Evolutionary conservation across 2,329 filamentous ascomycete genomes (phyloP).

Genomic region (Scolecobasidium constrictum): DNA sequence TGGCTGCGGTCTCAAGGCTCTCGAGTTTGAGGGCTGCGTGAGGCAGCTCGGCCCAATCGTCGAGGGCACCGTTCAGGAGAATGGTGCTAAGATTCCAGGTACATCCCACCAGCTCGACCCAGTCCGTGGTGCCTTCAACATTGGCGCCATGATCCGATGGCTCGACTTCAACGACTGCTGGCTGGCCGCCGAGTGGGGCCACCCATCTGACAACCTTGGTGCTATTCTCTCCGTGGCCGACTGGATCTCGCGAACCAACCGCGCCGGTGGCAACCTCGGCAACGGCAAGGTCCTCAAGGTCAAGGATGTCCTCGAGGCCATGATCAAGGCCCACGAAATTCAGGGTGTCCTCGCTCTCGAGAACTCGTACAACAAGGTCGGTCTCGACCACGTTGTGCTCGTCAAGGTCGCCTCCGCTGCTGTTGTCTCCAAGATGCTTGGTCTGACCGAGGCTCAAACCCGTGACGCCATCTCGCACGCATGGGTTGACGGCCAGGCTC

Average conservation of each 20-base stretch:
- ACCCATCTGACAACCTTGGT: constrained; percentile 95
- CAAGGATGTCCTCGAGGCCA: constrained; percentile 84
- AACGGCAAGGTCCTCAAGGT: constrained; percentile 74
- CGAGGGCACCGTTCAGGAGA: constrained; percentile 79
- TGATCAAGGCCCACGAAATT: constrained; percentile 99
- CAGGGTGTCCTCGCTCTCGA: constrained; percentile 93
- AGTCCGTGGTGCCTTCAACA: constrained; percentile 95
- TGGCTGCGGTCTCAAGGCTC: constrained; percentile 89
- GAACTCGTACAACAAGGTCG: constrained; percentile 98
- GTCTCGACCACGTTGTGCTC: constrained; percentile 91
- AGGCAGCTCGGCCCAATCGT: constrained; percentile 91
- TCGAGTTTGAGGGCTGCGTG: constrained; percentile 90
- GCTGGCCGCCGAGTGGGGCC: constrained; percentile 97
- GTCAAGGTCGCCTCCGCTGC: constrained; percentile 96
- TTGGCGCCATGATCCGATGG: constrained; percentile 97
- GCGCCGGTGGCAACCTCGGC: constrained; percentile 64
- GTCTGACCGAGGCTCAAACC: constrained; percentile 79
- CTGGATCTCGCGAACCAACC: constrained; percentile 92
- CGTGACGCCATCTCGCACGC: constrained; percentile 93
- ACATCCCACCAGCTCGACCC: constrained; percentile 93
- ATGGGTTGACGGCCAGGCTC: constrained; percentile 90
- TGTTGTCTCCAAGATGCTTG: constrained; percentile 91
- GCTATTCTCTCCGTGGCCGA: constrained; percentile 94
- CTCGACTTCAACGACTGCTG: constrained; percentile 99
- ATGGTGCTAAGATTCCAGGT: constrained; percentile 82